Base-by-base conservation (phyloP, 805 yeast genomes). In the Schizosaccharomyces octosporus region DNA sequence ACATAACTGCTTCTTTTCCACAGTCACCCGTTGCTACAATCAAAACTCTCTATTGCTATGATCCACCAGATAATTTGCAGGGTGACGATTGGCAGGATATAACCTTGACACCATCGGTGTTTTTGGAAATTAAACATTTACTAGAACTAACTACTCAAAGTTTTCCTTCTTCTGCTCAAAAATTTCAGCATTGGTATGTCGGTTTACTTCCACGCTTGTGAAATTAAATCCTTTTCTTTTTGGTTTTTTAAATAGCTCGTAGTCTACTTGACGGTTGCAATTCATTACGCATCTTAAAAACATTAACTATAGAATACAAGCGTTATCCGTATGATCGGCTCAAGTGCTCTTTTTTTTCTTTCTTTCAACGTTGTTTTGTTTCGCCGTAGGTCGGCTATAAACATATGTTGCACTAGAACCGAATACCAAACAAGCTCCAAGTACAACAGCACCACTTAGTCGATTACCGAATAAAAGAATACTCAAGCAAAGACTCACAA, bases 401-500 rank as follows among this genome's bases (percentile, higher is more conserved):
- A 17, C 57, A 24, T 51, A 51, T 6, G 27, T 29, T 9, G 57
- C 57, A 29, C 57, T 51, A 5, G 57, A 51, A 2, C 57, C 57
- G 29, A 51, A 51, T 17, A 51, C 57, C 36, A 51, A 51, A 21
- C 21, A 51, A 13, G 57, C 57, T 6, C 57, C 57, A 29, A 51
- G 27, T n/a, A 24, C 19, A 6, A 51, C 57, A 4, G 57, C 36
- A 7, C 31, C 31, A 9, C 57, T 29, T 5, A 57, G n/a, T 1
- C 65, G 63, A 66, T 76, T 79, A 24, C 76, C 77, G 69, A 82
- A 84, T 2, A 81, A 54, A 43, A 70, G 66, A 62, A 82, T 73
- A 62, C 87, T 81, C 27, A 85, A 65, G 43, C 80, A 61, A 63
- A 85, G 71, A 62, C 86, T 81, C 9, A 76, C 69, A 63, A 84